Conservation (phyloP, 805 yeast genomes). For the Candida golubevii region DNA sequence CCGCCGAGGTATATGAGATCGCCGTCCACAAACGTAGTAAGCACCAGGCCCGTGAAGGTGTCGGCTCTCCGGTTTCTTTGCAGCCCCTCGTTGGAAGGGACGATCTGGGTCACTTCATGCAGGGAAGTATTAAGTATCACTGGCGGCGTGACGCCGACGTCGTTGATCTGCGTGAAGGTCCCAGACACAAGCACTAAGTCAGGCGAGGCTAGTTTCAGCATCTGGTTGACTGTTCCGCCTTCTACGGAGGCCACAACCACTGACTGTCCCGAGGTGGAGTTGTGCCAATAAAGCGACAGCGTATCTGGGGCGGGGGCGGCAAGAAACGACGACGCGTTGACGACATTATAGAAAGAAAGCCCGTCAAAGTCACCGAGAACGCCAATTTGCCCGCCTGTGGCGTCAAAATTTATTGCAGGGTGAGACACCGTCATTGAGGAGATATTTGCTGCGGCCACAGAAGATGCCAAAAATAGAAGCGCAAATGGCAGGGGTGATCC, state of each 20-base stretch:
- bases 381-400: constrained; percentile 15
- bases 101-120: constrained; percentile 21
- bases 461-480: background rate
- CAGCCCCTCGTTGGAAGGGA: constrained; percentile 9
- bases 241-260: constrained; percentile 25
- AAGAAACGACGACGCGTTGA: constrained; percentile 16
- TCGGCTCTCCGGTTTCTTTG: constrained; percentile 14
- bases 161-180: constrained; percentile 32
- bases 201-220: constrained; percentile 20
- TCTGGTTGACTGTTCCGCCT: constrained; percentile 27
- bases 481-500: background rate
- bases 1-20: constrained; percentile 78
- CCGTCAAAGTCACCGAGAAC: constrained; percentile 17
- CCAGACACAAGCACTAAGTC: constrained; percentile 34
- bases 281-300: constrained; percentile 14
- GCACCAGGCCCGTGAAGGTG: constrained; percentile 27
- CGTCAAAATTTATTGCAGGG: constrained; percentile 14
- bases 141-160: constrained; percentile 25
- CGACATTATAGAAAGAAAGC: constrained; percentile 14
- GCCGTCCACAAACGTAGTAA: constrained; percentile 36
- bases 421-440: constrained; percentile 3
- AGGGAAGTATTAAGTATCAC: constrained; percentile 32
- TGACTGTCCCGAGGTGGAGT: constrained; percentile 9
- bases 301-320: constrained; percentile 5
- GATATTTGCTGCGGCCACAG: background rate